phyloP scores from a whole-genome alignment of 2,329 filamentous ascomycete genomes.

The Aspergillus proliferans region DNA sequence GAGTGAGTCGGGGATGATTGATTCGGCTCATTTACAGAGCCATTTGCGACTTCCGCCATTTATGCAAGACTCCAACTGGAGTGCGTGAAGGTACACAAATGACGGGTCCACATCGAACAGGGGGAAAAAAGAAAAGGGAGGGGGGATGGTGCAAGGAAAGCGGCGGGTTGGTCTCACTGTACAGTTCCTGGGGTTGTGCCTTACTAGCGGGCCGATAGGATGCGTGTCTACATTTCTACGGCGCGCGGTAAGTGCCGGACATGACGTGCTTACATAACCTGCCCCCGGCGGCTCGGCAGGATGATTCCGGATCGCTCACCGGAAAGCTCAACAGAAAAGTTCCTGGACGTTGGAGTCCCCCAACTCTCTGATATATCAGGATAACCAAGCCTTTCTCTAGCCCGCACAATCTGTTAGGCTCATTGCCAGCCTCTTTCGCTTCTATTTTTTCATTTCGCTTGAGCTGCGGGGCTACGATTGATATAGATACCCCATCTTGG shows the following conservation, averaged over 20 bases:
- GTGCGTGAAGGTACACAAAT: slow-evolving; percentile 18
- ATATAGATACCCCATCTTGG: slow-evolving; percentile 21
- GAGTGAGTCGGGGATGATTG: slow-evolving; percentile 19
- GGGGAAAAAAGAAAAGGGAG: slow-evolving; percentile 16
- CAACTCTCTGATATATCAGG: slow-evolving; percentile 26
- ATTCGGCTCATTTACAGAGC: slow-evolving; percentile 25
- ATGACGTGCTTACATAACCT: slow-evolving; percentile 18
- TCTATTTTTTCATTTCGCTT: slow-evolving; percentile 12
- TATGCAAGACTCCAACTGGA: slow-evolving; percentile 33
- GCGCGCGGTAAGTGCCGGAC: slow-evolving; percentile 11
- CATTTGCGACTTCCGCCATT: slow-evolving; percentile 38
- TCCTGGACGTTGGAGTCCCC: slow-evolving; percentile 22
- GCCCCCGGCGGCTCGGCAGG: slow-evolving; percentile 18
- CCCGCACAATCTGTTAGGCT: slow-evolving; percentile 18
- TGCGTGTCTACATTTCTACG: slow-evolving; percentile 28
- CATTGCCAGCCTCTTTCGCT: slow-evolving; percentile 12
- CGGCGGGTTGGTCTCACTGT: not conserved
- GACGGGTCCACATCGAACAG: slow-evolving; percentile 23
- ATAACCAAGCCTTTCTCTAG: not conserved
- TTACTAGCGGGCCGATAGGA: not conserved
- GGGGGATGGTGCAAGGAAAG: not conserved
- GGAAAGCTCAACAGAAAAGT: slow-evolving; percentile 40
- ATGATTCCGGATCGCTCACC: slow-evolving; percentile 32
- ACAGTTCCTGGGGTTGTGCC: not conserved
- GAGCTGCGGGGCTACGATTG: slow-evolving; percentile 17